phyloP scores from a whole-genome alignment of 2,329 filamentous ascomycete genomes.

The Sporothrix luriei region DNA sequence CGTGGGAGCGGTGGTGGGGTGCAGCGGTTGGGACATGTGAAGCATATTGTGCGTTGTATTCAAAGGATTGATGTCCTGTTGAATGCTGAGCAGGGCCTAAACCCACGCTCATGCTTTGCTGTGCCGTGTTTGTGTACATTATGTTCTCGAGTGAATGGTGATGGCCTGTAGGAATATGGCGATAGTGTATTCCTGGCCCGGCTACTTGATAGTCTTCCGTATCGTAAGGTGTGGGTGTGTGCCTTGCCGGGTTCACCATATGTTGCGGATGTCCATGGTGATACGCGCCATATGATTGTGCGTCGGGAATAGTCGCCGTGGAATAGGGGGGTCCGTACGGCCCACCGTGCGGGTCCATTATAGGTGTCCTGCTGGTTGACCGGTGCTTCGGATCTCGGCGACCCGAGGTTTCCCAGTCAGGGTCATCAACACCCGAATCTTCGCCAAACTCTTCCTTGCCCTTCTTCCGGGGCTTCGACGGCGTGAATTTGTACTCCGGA shows the following conservation, averaged over 20 bases:
- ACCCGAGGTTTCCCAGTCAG: conserved; percentile 46
- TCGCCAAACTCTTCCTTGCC: conserved; percentile 46
- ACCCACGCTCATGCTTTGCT: conserved; percentile 21
- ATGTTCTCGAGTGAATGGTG: conserved; percentile 31
- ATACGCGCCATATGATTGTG: conserved; percentile 28
- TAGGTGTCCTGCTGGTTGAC: conserved; percentile 41
- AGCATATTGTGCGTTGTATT: conserved; percentile 17
- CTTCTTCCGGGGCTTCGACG: conserved; percentile 65
- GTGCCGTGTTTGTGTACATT: conserved; percentile 10
- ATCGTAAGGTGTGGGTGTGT: conserved; percentile 46
- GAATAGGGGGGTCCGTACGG: conserved; percentile 33
- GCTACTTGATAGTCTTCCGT: conserved; percentile 39
- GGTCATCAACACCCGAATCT: conserved; percentile 47
- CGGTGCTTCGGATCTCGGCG: conserved; percentile 39
- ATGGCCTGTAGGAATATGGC: conserved; percentile 39
- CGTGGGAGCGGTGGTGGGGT: conserved; percentile 14
- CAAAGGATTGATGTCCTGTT: not conserved
- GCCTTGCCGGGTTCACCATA: conserved; percentile 44
- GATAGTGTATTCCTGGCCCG: conserved; percentile 42
- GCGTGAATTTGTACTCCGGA: conserved; percentile 92
- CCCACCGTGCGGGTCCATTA: conserved; percentile 40
- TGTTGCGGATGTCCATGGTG: conserved; percentile 42
- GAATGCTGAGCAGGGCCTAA: conserved; percentile 23
- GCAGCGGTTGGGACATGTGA: conserved; percentile 1
- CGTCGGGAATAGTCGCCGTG: conserved; percentile 29